Percentiles rank a stretch among this genome's conserved stretches.
Evolutionary conservation across 805 yeast species (phyloP).

Genomic region (Ogataea corticis): DNA sequence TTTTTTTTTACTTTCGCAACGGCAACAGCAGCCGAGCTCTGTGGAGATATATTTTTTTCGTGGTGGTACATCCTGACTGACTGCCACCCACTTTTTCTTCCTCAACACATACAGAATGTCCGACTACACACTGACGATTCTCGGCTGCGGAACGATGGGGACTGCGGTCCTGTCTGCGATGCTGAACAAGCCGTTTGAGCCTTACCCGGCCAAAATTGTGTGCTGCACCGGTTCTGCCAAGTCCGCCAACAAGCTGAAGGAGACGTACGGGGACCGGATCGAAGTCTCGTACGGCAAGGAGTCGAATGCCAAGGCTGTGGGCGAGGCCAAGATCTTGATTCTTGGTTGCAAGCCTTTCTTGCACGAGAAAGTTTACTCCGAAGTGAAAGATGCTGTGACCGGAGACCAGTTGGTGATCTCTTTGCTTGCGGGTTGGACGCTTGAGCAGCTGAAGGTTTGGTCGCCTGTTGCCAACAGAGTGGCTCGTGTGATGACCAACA

Average conservation of each 20-base stretch:
- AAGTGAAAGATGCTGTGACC: constrained; percentile 47
- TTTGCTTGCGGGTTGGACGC: constrained; percentile 90
- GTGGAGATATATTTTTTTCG: neutral
- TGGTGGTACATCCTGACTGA: too few species aligned
- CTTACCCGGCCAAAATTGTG: constrained; percentile 69
- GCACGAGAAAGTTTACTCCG: constrained; percentile 57
- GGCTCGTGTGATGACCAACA: constrained; percentile 96
- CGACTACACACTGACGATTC: constrained; percentile 50
- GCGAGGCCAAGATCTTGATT: constrained; percentile 65
- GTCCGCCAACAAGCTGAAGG: constrained; percentile 49
- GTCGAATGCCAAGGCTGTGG: constrained; percentile 58
- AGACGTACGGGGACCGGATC: constrained; percentile 52
- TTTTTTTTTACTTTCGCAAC: too few species aligned
- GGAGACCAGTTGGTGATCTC: constrained; percentile 54
- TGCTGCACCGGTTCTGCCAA: constrained; percentile 69
- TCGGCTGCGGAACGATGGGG: constrained; percentile 97
- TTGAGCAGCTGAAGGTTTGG: constrained; percentile 57
- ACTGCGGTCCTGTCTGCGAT: constrained; percentile 87
- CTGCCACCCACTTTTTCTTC: too few species aligned
- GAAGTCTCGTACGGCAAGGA: constrained; percentile 49
- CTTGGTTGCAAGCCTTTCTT: constrained; percentile 89
- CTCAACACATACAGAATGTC: too few species aligned
- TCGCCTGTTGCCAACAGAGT: constrained; percentile 46
- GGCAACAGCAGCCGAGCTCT: constrained; percentile 1
- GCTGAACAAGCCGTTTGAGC: constrained; percentile 47